Evolutionary conservation across 2,329 filamentous ascomycete species (phyloP), one percentile per base, ranked within the genome.

Genomic region (Cladorrhinum sp.): DNA sequence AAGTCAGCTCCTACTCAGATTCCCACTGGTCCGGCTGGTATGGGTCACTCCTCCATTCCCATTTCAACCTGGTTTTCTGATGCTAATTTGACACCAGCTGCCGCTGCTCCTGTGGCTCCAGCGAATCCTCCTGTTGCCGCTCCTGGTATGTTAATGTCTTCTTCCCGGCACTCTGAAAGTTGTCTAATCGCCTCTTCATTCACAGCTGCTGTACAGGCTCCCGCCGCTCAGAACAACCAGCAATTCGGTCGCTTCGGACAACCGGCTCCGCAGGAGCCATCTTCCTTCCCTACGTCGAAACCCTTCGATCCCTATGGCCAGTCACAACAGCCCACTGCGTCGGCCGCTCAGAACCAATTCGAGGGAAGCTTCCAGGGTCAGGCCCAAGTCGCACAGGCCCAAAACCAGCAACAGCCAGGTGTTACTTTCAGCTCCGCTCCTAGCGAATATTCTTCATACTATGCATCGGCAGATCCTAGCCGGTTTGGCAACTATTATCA

Each of bases 231-330:
- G 62, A 82, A 80, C 70, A 81, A 84, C 69, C 85, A 86, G 71
- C 86, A 89, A 69, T 93, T 87, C 69, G 85, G 84, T 61, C 87
- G 90, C 60, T 93, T 88, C 70, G 85, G 82, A 55, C 88, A 89
- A 70, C 72, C 81, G 57, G 80, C 79, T 58, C 74, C 82, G 33
- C 87, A 86, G 60, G 89, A 92, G 59, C 76, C 82, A 23, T 77
- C 85, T 1, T 62, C 67, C 49, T 79, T 84, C 20, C 80, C 84
- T 59, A 77, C 81, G 3, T 89, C 92, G 75, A 97, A 98, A 79
- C 86, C 89, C 1, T 93, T 92, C 75, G 94, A 97, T 72, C 85
- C 91, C 0, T 98, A 96, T 73, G 85, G 82, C 68, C 91, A 96
- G 10, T 16, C 16, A 9, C 42, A 92, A 72, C 82, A 85, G 65